Evolutionary conservation across 345 rosid genomes (phyloP), one percentile per base, ranked within the genome.

Genomic region (Arabis alpina): DNA sequence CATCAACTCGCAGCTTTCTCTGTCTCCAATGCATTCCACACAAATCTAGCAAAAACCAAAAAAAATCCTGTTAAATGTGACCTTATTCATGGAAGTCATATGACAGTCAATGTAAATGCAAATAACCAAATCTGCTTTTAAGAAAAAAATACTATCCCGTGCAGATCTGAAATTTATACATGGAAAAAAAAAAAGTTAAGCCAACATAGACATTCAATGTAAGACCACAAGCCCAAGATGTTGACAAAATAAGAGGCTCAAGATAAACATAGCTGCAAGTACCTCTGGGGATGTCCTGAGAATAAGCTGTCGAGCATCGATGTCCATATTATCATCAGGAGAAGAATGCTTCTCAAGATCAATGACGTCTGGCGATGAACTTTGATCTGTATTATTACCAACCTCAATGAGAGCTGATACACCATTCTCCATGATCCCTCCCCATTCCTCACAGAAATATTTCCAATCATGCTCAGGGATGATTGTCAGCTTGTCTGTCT

Each of bases 391-490:
- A 42, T 62, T 66, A 69, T 75, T 78, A 70, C 73, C 75, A 9
- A 61, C 66, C 80, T 89, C 93, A 80, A 94, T 68, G 30, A 77
- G 61, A 74, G 91, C 95, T 54, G 85, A 86, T 77, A 94, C 77
- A 66, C 96, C 93, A 51, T 80, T 80, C 74, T 81, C 85, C 84
- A 84, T 74, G 27, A 75, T 54, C 72, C 96, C 87, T 48, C 92
- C 91, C 99, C 99, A 94, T 72, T 91, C 99, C 72, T 91, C 88
- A 78, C 99, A 94, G 80, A 94, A 94, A 78, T 78, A 74, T 77
- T 78, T 84, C 97, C 99, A 94, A 76, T 94, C 99, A 78, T 72
- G 75, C 82, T 88, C 90, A 58, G 95, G 76, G 71, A 94, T 81
- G 55, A 94, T 82, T 64, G 93, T 78, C 79, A 94, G 80, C 80